Base-by-base conservation (phyloP, 495 filamentous ascomycete genomes). In the Xylaria cubensis region DNA sequence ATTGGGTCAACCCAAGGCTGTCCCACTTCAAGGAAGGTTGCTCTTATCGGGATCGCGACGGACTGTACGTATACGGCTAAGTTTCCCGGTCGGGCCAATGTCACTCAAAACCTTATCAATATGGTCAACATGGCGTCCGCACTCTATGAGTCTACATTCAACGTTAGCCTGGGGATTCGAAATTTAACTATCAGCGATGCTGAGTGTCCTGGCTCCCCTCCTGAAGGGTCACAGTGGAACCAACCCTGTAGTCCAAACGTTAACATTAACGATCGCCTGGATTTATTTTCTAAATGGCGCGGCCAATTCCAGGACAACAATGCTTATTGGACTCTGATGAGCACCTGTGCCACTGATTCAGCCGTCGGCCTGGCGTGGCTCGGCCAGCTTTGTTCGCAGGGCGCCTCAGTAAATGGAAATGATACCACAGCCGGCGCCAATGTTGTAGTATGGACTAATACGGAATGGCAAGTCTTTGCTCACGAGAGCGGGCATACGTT, bases 401-500 rank as follows among this genome's bases (percentile, higher is more conserved):
- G 88, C 21, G 83, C 91, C 1, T 78, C 80, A 42, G 78, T 79
- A 13, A 79, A 80, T 21, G 78, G 76, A n/a, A 85, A 86, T 63
- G 92, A 92, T 78, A 90, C 89, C 2, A 91, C 97, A 58, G 91
- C 90, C 24, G 92, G 93, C 26, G 91, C 96, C 55, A 98, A 98
- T 79, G 93, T 99, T 32, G 94, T 99, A 24, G 92, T 94, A 21
- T 89, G 90, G 62, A 97, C 93, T 2, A 84, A 88, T 13, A 92
- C 89, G 26, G 94, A 97, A 74, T 99, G 97, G 97, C 94, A 97
- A 79, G 93, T 99, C 64, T 94, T 98, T 82, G 95, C 96, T 71
- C 96, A 99, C 76, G 97, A 99, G 80, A 90, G 92, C 15, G 96
- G 96, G 12, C 96, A 99, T 74, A 98, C 94, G 0, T 97, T 97